Evolutionary conservation across 352 stramenopile genomes (phyloP).

Genomic region (Pythium monospermum): DNA sequence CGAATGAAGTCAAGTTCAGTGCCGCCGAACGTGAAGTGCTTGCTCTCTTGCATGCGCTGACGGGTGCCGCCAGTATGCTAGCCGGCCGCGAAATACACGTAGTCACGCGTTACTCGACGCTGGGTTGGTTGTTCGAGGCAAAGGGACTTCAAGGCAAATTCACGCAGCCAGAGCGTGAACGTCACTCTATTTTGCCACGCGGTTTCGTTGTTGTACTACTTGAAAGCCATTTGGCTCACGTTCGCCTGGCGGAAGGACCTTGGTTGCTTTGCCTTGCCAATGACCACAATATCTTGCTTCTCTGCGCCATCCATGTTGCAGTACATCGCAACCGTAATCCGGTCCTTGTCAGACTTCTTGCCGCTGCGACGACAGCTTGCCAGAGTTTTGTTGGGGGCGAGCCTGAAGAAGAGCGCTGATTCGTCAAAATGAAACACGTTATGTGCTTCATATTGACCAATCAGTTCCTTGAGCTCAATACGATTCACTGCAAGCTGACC

Average conservation of each 20-base stretch:
- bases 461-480: not conserved
- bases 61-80: not conserved
- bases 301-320: not conserved
- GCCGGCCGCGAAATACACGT: not conserved
- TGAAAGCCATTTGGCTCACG: not conserved
- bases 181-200: not conserved
- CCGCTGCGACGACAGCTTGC: not conserved
- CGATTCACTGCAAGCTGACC: not conserved
- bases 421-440: not conserved
- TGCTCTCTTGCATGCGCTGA: constrained; percentile 4
- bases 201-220: not conserved
- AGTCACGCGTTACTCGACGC: constrained; percentile 4
- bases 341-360: not conserved
- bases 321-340: not conserved
- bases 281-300: not conserved
- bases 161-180: not conserved
- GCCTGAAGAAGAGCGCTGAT: not conserved
- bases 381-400: not conserved
- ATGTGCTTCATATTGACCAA: not conserved
- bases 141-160: constrained; percentile 9
- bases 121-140: constrained; percentile 13
- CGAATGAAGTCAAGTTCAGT: constrained; percentile 10
- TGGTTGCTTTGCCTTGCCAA: not conserved
- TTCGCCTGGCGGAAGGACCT: not conserved
- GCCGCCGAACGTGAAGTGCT: constrained; percentile 16